A percentile compares a stretch with the other conserved stretches of the same genome.
Evolutionary conservation across 176 grass and related monocot genomes (phyloP).

Genomic region (Musa itinerans): DNA sequence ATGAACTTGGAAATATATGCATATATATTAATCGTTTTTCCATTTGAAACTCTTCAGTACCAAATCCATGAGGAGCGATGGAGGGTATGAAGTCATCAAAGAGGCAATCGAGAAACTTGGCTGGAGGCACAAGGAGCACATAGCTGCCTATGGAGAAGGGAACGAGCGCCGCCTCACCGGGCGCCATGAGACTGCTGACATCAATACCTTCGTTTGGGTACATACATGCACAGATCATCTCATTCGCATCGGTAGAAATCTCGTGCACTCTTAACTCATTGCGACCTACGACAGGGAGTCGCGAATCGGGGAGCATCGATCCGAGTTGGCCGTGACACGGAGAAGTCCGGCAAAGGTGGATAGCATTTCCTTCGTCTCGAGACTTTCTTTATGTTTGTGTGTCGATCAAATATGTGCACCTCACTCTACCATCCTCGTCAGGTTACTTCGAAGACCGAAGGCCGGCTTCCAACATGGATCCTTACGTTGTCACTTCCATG

Average conservation of each 20-base stretch:
- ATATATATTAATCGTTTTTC: not conserved
- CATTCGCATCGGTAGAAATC: not conserved
- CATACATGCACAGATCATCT: not conserved
- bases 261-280: not conserved
- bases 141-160: conserved; percentile 72
- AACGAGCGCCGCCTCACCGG: conserved; percentile 90
- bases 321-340: conserved; percentile 66
- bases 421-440: conserved; percentile 3
- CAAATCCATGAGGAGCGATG: conserved; percentile 76
- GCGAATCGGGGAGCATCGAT: conserved; percentile 73
- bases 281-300: conserved; percentile 39
- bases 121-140: conserved; percentile 61
- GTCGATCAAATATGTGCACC: not conserved
- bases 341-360: conserved; percentile 65
- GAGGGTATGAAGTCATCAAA: conserved; percentile 75
- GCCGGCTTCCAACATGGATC: conserved; percentile 91
- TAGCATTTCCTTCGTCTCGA: not conserved
- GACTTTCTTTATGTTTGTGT: not conserved
- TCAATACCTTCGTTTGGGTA: conserved; percentile 82
- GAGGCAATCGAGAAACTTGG: conserved; percentile 56
- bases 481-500: conserved; percentile 72
- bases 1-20: not conserved
- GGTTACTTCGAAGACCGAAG: conserved; percentile 82
- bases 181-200: conserved; percentile 76
- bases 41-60: conserved; percentile 30